Conservation (phyloP, 2,329 filamentous ascomycete species). For the Aspergillus nomiae region DNA sequence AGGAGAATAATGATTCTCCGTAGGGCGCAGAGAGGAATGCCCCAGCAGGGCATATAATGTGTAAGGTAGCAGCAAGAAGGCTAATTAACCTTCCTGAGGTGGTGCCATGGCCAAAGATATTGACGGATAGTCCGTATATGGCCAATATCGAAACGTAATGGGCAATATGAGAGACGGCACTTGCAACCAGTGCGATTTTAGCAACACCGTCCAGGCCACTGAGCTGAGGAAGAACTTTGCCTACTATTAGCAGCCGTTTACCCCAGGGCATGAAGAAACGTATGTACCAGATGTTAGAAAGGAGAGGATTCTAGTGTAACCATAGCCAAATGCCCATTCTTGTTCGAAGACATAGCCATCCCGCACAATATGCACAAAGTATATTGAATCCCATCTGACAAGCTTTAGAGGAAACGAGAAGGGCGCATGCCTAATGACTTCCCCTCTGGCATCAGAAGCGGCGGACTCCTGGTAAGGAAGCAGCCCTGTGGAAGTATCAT, state of each 20-base stretch:
- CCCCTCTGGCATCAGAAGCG: conserved; percentile 12
- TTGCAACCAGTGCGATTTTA: conserved; percentile 54
- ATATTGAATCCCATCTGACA: conserved; percentile 64
- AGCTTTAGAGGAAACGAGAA: conserved; percentile 46
- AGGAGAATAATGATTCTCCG: conserved; percentile 75
- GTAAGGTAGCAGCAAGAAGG: conserved; percentile 70
- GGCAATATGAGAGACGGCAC: conserved; percentile 69
- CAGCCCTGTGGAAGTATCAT: conserved; percentile 64
- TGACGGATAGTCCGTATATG: conserved; percentile 66
- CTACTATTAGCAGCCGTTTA: conserved; percentile 14
- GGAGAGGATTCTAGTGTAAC: conserved; percentile 51
- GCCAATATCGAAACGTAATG: conserved; percentile 76
- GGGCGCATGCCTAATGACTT: conserved; percentile 11
- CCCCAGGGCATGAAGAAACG: background rate
- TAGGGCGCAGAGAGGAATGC: conserved; percentile 88
- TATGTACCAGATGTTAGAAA: conserved; percentile 37
- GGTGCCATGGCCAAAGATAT: conserved; percentile 53
- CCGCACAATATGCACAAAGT: conserved; percentile 57
- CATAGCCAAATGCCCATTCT: conserved; percentile 67
- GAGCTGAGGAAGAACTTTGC: conserved; percentile 27
- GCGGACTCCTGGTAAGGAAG: conserved; percentile 34
- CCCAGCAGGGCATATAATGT: conserved; percentile 84
- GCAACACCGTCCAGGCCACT: conserved; percentile 23
- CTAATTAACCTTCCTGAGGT: conserved; percentile 33
- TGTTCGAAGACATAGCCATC: conserved; percentile 63